Percentiles rank a stretch among this genome's conserved stretches.
phyloP scores from a whole-genome alignment of 345 rosid genomes.

The Psidium friedrichsthalianum region DNA sequence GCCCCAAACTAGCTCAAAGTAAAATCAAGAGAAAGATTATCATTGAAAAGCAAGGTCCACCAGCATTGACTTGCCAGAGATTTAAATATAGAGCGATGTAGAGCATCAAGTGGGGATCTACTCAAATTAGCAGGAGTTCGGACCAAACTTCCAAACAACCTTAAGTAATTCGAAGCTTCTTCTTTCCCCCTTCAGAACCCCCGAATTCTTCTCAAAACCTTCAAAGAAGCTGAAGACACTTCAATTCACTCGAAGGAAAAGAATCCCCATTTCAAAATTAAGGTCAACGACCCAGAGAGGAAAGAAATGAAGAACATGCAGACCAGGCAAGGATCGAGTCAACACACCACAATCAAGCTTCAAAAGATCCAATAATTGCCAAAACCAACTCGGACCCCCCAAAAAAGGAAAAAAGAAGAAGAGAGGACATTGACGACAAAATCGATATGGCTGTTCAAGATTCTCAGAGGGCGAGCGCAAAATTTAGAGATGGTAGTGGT shows the following conservation, averaged over 20 bases:
- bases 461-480: neutral
- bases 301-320: neutral
- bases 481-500: constrained; percentile 49
- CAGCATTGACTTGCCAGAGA: neutral
- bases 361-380: neutral
- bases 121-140: neutral
- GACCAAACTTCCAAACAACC: neutral
- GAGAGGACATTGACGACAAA: neutral
- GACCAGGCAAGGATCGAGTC: neutral
- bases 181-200: neutral
- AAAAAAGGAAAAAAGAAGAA: too few species aligned
- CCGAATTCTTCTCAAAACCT: neutral
- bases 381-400: neutral
- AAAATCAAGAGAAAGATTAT: neutral
- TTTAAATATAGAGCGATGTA: neutral
- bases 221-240: neutral
- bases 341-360: neutral
- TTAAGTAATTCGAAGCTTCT: neutral
- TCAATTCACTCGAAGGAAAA: neutral
- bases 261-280: neutral
- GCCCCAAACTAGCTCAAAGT: too few species aligned
- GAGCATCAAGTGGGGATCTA: neutral
- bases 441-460: neutral
- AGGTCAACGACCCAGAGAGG: neutral
- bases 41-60: neutral